Percentiles rank a stretch among this genome's conserved stretches.
Conservation (phyloP, 345 rosid genomes). For the Citrus sinensis region DNA sequence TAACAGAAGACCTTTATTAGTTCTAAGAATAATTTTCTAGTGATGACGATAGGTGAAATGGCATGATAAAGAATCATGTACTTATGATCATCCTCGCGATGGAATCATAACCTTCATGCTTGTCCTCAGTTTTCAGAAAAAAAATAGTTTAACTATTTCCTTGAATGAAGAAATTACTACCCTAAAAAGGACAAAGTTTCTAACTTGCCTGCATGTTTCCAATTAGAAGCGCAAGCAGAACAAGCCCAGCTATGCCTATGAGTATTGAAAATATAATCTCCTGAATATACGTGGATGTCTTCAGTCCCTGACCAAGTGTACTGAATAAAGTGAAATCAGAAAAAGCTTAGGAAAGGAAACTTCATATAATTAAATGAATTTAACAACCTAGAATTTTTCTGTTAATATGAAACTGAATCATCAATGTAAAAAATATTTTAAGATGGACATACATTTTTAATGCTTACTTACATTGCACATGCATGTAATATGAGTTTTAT, state of each 20-base stretch:
- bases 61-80: neutral
- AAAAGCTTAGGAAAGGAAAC: neutral
- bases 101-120: neutral
- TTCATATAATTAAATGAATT: neutral
- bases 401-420: neutral
- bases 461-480: neutral
- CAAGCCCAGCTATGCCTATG: slow-evolving; percentile 66
- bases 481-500: neutral
- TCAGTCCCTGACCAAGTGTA: slow-evolving; percentile 89
- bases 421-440: neutral
- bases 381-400: neutral
- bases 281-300: slow-evolving; percentile 68
- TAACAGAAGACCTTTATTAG: neutral
- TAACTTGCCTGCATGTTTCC: slow-evolving; percentile 71
- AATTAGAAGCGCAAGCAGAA: slow-evolving; percentile 74
- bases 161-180: neutral
- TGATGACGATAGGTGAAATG: neutral
- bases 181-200: neutral
- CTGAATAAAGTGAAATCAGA: slow-evolving; percentile 29
- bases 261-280: slow-evolving; percentile 79
- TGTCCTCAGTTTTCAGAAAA: neutral
- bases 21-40: neutral
- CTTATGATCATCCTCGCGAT: neutral
- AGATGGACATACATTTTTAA: neutral
- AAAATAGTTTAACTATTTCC: neutral